Evolutionary conservation across 192 early-diverging fungal species (phyloP), one percentile per base, ranked within the genome.

Genomic region (Rhizophagus prolifer): DNA sequence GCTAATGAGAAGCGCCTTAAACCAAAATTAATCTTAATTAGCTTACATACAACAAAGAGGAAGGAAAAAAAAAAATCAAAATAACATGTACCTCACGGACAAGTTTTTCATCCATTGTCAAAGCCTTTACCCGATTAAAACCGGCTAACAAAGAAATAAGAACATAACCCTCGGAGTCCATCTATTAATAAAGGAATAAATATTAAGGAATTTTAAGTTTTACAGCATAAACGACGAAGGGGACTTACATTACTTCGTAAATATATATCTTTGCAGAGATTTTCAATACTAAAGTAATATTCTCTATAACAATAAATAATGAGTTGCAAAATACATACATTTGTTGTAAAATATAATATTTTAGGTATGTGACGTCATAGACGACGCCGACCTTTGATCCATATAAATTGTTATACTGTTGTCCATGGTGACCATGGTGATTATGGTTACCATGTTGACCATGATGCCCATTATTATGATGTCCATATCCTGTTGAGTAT

Each of bases 271-370:
- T 93, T 94, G 91, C 95, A 96, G 68, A 99, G 86, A 78, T 99
- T 99, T 58, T 98, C 96, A 60, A 97, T 89, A 64, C 94, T 95
- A 79, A 98, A 98, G 86, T 99, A 99, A 84, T 95, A 99, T 81
- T 99, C 92, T 75, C 92, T n/a, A n/a, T n/a, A n/a, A n/a, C n/a
- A n/a, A n/a, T n/a, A n/a, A n/a, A n/a, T n/a, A n/a, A n/a, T n/a
- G n/a, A 54, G 4, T 25, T 62, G 4, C 21, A 62, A 10, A 34
- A 46, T 16, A n/a, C 81, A 81, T 86, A 90, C 88, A 91, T 82
- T 81, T 91, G 90, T 65, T 89, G 89, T 26, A 89, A 71, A 72
- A 91, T 81, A 74, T 87, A 90, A 8, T 75, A 74, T 74, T 89
- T 86, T 64, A 91, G 81, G 21, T 82, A 79, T 58, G 85, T 84